Evolutionary conservation across 345 rosid species (phyloP).

Genomic region (Moricandia arvensis): DNA sequence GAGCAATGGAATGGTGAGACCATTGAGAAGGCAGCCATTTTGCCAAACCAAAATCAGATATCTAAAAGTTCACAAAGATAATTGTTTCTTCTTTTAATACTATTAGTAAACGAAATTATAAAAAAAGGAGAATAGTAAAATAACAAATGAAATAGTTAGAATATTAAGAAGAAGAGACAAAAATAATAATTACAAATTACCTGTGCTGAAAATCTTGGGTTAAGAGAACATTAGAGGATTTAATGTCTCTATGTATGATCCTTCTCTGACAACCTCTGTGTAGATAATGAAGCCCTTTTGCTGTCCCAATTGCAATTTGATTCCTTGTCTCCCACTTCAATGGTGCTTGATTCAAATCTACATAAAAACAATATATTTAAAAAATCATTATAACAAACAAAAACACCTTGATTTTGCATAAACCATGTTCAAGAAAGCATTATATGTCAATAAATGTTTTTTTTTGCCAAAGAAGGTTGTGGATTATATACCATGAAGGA

Average conservation of each 20-base stretch:
- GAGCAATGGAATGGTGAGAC: constrained; percentile 97
- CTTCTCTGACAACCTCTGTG: constrained; percentile 91
- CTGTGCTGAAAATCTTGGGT: constrained; percentile 75
- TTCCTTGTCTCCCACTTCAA: constrained; percentile 80
- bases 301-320: constrained; percentile 75
- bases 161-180: not conserved
- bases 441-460: not conserved
- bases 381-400: not conserved
- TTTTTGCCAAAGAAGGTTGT: not conserved
- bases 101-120: not conserved
- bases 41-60: constrained; percentile 95
- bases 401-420: not conserved
- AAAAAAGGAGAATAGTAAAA: not conserved
- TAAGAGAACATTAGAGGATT: constrained; percentile 83
- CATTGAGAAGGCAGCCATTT: constrained; percentile 99
- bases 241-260: constrained; percentile 94
- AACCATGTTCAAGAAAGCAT: not conserved
- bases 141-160: not conserved
- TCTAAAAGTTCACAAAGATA: constrained; percentile 38
- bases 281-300: constrained; percentile 82
- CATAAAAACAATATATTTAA: not conserved
- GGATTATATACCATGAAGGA: constrained; percentile 68
- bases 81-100: not conserved
- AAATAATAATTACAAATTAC: constrained; percentile 22
- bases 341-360: constrained; percentile 50